phyloP scores from a whole-genome alignment of 1,284 basidiomycete genomes.

The Papiliotrema fonsecae region DNA sequence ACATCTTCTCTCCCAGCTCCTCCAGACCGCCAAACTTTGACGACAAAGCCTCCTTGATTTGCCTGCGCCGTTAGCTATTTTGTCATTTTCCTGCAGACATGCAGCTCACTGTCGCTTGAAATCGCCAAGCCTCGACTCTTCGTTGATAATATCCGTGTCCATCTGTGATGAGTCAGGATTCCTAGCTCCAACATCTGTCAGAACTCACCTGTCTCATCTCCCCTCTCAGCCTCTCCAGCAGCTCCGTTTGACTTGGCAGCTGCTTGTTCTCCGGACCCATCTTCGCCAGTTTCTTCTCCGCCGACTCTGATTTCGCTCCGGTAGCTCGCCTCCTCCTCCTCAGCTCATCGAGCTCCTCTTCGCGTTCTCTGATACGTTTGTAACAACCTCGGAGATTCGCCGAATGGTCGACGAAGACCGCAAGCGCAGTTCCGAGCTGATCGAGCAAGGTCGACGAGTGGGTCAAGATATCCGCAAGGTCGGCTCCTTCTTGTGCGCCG shows the following conservation, averaged over 20 bases:
- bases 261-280: slow-evolving; percentile 92
- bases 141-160: slow-evolving; percentile 76
- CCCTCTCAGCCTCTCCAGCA: slow-evolving; percentile 65
- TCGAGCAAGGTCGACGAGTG: slow-evolving; percentile 67
- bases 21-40: slow-evolving; percentile 83
- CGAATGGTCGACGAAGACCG: slow-evolving; percentile 69
- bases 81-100: neutral
- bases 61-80: slow-evolving; percentile 14
- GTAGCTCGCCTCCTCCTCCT: slow-evolving; percentile 65
- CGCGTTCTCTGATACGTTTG: slow-evolving; percentile 65
- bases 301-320: slow-evolving; percentile 70
- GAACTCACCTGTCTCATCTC: slow-evolving; percentile 59
- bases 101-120: slow-evolving; percentile 62
- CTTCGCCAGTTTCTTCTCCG: slow-evolving; percentile 82
- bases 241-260: slow-evolving; percentile 66
- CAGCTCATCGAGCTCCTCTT: slow-evolving; percentile 76
- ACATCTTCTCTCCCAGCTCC: slow-evolving; percentile 80
- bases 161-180: slow-evolving; percentile 50
- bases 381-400: slow-evolving; percentile 60
- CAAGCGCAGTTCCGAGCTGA: slow-evolving; percentile 65
- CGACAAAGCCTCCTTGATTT: slow-evolving; percentile 63
- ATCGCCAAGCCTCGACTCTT: slow-evolving; percentile 77
- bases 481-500: slow-evolving; percentile 81
- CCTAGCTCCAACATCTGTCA: neutral
- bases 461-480: slow-evolving; percentile 68